A percentile compares a stretch with the other conserved stretches of the same genome.
These are phyloP conservation scores for Polysphondylium violaceum DNA, from an alignment of 78 protist species.

Conservation along the genomic window DNA sequence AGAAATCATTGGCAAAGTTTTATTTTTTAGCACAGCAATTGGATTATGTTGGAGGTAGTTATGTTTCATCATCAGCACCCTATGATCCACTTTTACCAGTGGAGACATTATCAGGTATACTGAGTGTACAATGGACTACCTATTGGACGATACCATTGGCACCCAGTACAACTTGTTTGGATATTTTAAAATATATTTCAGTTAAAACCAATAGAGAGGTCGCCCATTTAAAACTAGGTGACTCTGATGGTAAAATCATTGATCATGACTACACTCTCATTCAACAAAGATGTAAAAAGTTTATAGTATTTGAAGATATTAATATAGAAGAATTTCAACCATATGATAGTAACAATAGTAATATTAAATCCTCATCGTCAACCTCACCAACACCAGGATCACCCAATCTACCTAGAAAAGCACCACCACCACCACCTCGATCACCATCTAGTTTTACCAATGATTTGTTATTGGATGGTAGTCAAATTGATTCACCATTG, in stretches of 20 bases:
- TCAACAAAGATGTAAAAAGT: constrained; percentile 38
- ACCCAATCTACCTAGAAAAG: neutral
- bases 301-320: constrained; percentile 66
- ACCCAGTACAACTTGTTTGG: constrained; percentile 28
- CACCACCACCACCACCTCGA: constrained; percentile 73
- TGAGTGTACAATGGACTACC: constrained; percentile 73
- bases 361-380: neutral
- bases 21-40: constrained; percentile 70
- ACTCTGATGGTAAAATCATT: constrained; percentile 52
- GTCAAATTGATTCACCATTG: constrained; percentile 11
- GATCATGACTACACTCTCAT: constrained; percentile 45
- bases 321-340: constrained; percentile 14
- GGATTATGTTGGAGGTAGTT: constrained; percentile 48
- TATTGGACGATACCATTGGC: constrained; percentile 49
- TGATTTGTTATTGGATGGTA: constrained; percentile 22
- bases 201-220: constrained; percentile 54
- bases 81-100: constrained; percentile 23
- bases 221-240: constrained; percentile 24
- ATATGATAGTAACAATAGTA: neutral
- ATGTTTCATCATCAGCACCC: neutral
- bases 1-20: constrained; percentile 71
- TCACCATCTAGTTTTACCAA: constrained; percentile 34
- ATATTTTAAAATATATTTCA: constrained; percentile 56
- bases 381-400: neutral
- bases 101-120: constrained; percentile 38